Evolutionary conservation across 2,329 filamentous ascomycete genomes (phyloP).

Genomic region (Trichoderma pleuroti): DNA sequence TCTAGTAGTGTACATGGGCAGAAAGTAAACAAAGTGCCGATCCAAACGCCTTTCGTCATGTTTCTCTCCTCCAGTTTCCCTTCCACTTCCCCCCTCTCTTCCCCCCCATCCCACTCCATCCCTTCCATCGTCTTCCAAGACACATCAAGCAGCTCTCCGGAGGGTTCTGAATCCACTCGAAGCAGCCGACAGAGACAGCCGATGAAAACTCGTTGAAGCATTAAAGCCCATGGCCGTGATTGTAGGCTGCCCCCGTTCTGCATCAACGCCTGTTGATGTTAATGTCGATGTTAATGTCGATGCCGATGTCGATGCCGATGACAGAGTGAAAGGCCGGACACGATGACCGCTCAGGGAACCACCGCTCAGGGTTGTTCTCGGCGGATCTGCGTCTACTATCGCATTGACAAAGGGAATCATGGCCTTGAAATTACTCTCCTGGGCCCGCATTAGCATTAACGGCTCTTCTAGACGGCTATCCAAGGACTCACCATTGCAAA

Average conservation of each 20-base stretch:
- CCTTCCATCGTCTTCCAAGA: neutral
- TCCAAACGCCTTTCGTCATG: neutral
- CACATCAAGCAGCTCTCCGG: slow-evolving; percentile 12
- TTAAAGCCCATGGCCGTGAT: neutral
- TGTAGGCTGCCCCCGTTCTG: neutral
- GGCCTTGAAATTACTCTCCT: neutral
- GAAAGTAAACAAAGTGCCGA: neutral
- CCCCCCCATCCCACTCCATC: neutral
- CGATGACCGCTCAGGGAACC: neutral
- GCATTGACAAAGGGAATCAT: neutral
- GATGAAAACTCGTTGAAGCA: neutral
- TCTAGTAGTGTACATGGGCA: neutral
- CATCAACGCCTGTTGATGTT: neutral
- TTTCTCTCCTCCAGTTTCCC: neutral
- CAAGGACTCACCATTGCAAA: neutral
- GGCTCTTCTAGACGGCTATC: neutral
- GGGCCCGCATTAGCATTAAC: neutral
- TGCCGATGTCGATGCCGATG: too few relatives aligned
- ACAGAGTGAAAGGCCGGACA: neutral
- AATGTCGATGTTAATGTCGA: too few relatives aligned
- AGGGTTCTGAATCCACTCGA: slow-evolving; percentile 27
- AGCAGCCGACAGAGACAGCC: neutral
- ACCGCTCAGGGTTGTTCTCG: neutral
- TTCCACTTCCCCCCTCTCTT: neutral
- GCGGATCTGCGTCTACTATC: neutral